phyloP scores from a whole-genome alignment of 495 filamentous ascomycete genomes.

The Astrothelium subdiscretum region DNA sequence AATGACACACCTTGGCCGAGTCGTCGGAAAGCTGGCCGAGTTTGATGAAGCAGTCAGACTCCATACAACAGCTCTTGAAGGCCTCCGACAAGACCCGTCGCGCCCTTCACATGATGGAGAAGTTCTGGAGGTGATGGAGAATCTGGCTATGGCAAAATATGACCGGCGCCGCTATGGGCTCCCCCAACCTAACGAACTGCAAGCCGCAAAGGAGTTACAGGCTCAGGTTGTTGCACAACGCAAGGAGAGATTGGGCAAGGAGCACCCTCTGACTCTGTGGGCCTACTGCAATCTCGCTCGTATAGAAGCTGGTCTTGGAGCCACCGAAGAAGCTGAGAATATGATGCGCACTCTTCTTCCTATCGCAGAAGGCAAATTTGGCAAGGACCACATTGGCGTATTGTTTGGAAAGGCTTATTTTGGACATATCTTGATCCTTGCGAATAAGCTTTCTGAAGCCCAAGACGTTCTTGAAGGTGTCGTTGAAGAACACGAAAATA shows the following conservation, averaged over 20 bases:
- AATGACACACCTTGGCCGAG: neutral
- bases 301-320: neutral
- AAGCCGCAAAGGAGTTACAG: slow-evolving; percentile 14
- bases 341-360: neutral
- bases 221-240: slow-evolving; percentile 15
- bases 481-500: neutral
- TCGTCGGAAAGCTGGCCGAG: neutral
- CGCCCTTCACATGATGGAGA: neutral
- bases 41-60: neutral
- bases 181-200: neutral
- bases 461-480: neutral
- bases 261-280: slow-evolving; percentile 30
- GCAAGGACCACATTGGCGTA: neutral
- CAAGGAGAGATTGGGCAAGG: slow-evolving; percentile 21
- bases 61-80: neutral
- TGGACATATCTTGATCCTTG: neutral
- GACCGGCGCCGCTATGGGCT: neutral
- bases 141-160: neutral
- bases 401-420: neutral
- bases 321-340: neutral
- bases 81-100: neutral
- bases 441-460: neutral
- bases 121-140: neutral
- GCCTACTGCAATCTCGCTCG: slow-evolving; percentile 2
- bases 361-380: slow-evolving; percentile 3